These are phyloP conservation scores for Amanita subjunquillea DNA, from an alignment of 768 basidiomycete genomes.

Conservation along the genomic window DNA sequence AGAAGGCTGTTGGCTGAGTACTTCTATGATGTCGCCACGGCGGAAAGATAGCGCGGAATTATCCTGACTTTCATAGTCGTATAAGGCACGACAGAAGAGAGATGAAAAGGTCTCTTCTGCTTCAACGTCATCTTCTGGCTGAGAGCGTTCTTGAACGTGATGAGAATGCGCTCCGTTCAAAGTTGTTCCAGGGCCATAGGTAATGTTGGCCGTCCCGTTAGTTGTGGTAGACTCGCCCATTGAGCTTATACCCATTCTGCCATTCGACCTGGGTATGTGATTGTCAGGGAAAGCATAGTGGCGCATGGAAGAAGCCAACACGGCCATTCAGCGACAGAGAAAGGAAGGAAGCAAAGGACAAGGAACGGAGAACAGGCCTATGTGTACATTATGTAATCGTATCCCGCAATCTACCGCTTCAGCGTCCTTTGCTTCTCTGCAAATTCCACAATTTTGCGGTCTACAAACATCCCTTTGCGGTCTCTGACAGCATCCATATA, in stretches of 20 bases:
- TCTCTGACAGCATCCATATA: constrained; percentile 90
- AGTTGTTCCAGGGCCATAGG: not conserved
- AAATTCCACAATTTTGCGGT: constrained; percentile 87
- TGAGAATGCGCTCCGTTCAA: not conserved
- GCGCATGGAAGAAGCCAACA: constrained; percentile 21
- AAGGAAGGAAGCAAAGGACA: constrained; percentile 7
- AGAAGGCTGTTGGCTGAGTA: constrained; percentile 80
- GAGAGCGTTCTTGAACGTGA: constrained; percentile 1
- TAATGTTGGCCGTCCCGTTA: not conserved
- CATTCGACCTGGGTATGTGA: constrained; percentile 5
- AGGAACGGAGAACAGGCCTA: constrained; percentile 8
- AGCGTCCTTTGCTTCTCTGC: constrained; percentile 96
- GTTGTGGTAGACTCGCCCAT: not conserved
- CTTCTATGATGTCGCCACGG: constrained; percentile 87
- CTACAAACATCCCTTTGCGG: constrained; percentile 92
- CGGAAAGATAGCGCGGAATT: constrained; percentile 81
- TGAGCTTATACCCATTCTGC: not conserved
- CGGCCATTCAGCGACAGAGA: constrained; percentile 17
- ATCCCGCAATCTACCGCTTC: constrained; percentile 35
- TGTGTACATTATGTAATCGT: constrained; percentile 4
- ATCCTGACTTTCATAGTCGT: constrained; percentile 86
- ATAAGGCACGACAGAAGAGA: constrained; percentile 86
- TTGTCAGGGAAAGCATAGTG: constrained; percentile 14
- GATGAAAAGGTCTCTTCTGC: constrained; percentile 55
- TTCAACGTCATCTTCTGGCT: constrained; percentile 21